Evolutionary conservation across 139 green algal genomes (phyloP).

Genomic region (Picochlorum costavermella): DNA sequence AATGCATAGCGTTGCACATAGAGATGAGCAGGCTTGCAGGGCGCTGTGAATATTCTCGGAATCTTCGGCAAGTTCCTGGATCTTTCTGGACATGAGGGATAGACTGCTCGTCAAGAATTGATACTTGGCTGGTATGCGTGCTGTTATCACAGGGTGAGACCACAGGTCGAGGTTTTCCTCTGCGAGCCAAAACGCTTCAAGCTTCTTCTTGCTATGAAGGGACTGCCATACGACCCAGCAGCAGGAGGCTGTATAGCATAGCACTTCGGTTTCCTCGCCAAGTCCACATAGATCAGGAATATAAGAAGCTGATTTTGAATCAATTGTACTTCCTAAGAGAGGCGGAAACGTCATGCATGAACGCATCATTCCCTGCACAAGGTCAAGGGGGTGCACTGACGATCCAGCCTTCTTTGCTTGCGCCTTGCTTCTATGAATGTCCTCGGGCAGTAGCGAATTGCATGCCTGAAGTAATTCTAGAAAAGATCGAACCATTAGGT

Average conservation of each 20-base stretch:
- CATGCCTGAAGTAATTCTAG: too few species aligned
- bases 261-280: background rate
- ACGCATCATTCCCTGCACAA: background rate
- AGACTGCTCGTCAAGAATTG: background rate
- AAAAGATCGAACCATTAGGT: too few species aligned
- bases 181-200: background rate
- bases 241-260: background rate
- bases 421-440: too few species aligned
- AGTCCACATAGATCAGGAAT: background rate
- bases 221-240: background rate
- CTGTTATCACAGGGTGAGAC: background rate
- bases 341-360: constrained; percentile 1
- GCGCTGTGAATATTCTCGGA: background rate
- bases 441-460: too few species aligned
- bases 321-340: background rate
- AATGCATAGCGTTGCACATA: too few species aligned
- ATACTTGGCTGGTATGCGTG: background rate
- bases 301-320: background rate
- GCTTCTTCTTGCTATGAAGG: background rate
- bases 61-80: constrained; percentile 1
- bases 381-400: background rate
- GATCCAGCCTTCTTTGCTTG: too few species aligned
- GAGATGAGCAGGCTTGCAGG: background rate
- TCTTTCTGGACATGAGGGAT: background rate
- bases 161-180: background rate